Evolutionary conservation across 192 early-diverging fungal genomes (phyloP).

Genomic region (Podila minutissima): DNA sequence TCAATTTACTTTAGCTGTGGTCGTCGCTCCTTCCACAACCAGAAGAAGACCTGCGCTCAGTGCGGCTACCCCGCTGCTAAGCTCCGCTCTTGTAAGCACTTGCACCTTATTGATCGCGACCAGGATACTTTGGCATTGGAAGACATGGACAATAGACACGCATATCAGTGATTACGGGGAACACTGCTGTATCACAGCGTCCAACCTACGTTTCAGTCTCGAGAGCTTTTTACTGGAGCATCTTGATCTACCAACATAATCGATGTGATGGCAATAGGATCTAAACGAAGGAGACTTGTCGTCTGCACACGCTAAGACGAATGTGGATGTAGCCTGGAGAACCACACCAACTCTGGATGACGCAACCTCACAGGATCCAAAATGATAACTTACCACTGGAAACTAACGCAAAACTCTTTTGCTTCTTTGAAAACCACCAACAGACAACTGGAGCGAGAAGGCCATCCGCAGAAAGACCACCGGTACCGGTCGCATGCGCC

Average conservation of each 20-base stretch:
- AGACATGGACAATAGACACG: no score
- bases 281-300: no score
- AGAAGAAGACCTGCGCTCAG: conserved; percentile 99
- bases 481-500: conserved; percentile 97
- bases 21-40: conserved; percentile 97
- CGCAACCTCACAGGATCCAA: not conserved
- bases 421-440: not conserved
- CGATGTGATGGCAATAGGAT: no score
- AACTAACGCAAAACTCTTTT: conserved; percentile 49
- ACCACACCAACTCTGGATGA: no score
- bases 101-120: not conserved
- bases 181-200: no score
- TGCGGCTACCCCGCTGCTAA: conserved; percentile 99
- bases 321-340: no score
- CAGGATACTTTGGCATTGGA: not conserved
- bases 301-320: no score
- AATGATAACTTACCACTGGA: not conserved
- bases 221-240: no score
- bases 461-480: conserved; percentile 98
- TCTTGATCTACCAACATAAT: no score
- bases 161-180: no score
- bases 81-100: conserved; percentile 87
- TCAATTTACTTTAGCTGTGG: conserved; percentile 71
- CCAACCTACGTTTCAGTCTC: no score
- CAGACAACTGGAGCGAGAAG: conserved; percentile 97